These are phyloP conservation scores for Tilletiaria anomala DNA, from an alignment of 1,284 basidiomycete genomes.

Conservation along the genomic window DNA sequence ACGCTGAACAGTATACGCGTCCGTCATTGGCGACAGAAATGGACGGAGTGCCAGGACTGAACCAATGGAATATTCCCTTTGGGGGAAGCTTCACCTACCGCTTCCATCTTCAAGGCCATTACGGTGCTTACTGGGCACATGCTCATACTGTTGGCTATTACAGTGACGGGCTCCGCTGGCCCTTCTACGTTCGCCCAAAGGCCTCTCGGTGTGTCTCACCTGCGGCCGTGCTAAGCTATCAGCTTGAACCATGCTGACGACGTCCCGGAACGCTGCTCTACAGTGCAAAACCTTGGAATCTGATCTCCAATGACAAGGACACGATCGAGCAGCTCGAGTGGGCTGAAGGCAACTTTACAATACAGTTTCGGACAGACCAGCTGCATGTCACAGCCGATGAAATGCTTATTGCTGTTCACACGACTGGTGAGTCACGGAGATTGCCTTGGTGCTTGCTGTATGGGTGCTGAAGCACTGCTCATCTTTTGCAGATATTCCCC, in stretches of 20 bases:
- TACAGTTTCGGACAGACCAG: constrained; percentile 12
- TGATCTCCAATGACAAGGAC: constrained; percentile 6
- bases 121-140: constrained; percentile 21
- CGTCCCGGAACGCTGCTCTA: no score
- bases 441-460: no score
- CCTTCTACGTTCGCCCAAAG: constrained; percentile 17
- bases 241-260: no score
- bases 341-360: constrained; percentile 12
- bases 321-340: constrained; percentile 16
- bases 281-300: constrained; percentile 13
- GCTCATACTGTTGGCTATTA: constrained; percentile 6
- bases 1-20: no score
- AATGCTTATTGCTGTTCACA: constrained; percentile 14
- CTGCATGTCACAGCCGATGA: constrained; percentile 19
- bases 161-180: constrained; percentile 5
- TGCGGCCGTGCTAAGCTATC: no score
- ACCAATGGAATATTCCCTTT: constrained; percentile 19
- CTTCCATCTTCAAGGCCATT: constrained; percentile 14
- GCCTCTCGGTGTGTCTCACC: no score
- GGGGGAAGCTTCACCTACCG: constrained; percentile 14
- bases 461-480: no score
- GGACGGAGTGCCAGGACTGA: constrained; percentile 20
- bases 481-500: no score
- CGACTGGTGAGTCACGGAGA: constrained; percentile 15
- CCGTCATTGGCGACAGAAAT: no score